These are phyloP conservation scores for Gossypium davidsonii DNA, from an alignment of 441 rosid genomes.

Conservation along the genomic window DNA sequence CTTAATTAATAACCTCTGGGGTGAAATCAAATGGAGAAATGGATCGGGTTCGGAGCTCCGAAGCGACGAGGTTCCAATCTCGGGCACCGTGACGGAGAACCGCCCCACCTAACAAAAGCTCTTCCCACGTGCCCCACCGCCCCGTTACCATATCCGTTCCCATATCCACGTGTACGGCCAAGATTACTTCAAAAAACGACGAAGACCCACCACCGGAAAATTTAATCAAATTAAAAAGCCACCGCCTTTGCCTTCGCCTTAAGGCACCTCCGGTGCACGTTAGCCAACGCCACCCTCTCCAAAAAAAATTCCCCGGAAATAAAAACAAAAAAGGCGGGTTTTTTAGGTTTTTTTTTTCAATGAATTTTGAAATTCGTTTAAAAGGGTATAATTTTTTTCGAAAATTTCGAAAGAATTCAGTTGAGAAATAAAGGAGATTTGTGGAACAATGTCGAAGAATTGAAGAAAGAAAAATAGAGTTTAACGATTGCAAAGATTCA, in stretches of 20 bases:
- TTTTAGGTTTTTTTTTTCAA: conserved; percentile 8
- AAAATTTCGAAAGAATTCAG: background rate
- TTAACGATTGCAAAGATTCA: background rate
- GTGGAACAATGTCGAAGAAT: background rate
- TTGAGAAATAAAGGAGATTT: background rate
- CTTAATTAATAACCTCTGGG: conserved; percentile 49
- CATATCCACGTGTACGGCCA: conserved; percentile 36
- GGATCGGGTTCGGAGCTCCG: conserved; percentile 74
- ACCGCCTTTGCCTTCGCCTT: conserved; percentile 1
- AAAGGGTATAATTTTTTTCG: background rate
- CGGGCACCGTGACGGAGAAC: conserved; percentile 79
- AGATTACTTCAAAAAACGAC: background rate
- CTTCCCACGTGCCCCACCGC: conserved; percentile 91
- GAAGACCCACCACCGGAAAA: background rate
- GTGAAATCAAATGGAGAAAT: conserved; percentile 40
- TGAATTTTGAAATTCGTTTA: background rate
- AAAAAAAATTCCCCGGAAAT: background rate
- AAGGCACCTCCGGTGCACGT: conserved; percentile 17
- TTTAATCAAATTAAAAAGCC: background rate
- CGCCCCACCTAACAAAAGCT: conserved; percentile 76
- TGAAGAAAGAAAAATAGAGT: background rate
- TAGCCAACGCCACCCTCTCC: conserved; percentile 4
- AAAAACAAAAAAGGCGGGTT: conserved; percentile 26
- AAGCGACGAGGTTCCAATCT: conserved; percentile 64
- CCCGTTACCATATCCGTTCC: conserved; percentile 29